These are phyloP conservation scores for Neocatenulostroma microsporum DNA, from an alignment of 2,329 filamentous ascomycete species.

Conservation along the genomic window DNA sequence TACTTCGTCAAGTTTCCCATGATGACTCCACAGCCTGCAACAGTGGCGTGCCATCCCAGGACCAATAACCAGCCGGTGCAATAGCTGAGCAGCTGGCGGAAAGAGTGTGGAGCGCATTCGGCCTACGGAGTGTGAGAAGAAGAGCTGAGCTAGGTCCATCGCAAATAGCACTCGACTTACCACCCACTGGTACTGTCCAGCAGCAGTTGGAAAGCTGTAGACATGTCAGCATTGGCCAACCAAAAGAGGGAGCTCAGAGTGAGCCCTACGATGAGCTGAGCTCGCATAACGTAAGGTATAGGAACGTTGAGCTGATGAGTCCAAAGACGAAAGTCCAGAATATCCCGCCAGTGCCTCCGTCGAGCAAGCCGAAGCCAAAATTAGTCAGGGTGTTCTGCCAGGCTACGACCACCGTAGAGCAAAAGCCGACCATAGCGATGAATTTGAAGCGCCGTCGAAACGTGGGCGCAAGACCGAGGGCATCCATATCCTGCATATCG, in stretches of 20 bases:
- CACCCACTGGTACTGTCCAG: conserved; percentile 47
- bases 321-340: conserved; percentile 33
- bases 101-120: conserved; percentile 31
- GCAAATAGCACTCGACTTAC: too few species aligned
- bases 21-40: conserved; percentile 5
- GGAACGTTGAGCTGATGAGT: conserved; percentile 1
- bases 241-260: not conserved
- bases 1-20: conserved; percentile 5
- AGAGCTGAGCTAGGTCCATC: too few species aligned
- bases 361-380: conserved; percentile 18
- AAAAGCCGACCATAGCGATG: conserved; percentile 15
- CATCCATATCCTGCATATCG: conserved; percentile 7
- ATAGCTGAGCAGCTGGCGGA: conserved; percentile 46
- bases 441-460: conserved; percentile 15
- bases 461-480: conserved; percentile 3
- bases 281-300: conserved; percentile 37
- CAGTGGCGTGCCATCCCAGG: conserved; percentile 1
- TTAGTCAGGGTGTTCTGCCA: conserved; percentile 14
- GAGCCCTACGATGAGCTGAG: conserved; percentile 38
- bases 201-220: conserved; percentile 42
- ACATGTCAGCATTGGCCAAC: not conserved
- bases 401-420: conserved; percentile 11
- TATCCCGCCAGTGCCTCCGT: conserved; percentile 46
- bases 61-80: conserved; percentile 6
- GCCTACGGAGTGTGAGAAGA: too few species aligned